A percentile compares a stretch with the other conserved stretches of the same genome.
Conservation (phyloP, 306 rosid species). For the Vigna unguiculata region DNA sequence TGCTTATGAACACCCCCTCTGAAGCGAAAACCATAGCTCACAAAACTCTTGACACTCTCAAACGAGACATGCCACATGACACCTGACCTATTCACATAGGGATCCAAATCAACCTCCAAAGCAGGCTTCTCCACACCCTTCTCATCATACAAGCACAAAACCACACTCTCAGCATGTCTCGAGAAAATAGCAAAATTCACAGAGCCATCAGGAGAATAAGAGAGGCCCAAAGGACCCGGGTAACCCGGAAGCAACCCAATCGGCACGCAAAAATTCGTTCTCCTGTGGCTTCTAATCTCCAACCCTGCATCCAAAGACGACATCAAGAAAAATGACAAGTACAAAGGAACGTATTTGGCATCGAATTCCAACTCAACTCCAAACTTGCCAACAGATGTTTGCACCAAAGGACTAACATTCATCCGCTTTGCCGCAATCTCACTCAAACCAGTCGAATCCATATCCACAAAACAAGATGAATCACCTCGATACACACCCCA, state of each 20-base stretch:
- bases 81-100: conserved; percentile 83
- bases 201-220: conserved; percentile 67
- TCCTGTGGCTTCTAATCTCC: conserved; percentile 75
- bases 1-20: conserved; percentile 48
- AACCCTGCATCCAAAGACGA: conserved; percentile 40
- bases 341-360: conserved; percentile 67
- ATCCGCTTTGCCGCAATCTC: conserved; percentile 44
- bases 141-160: conserved; percentile 79
- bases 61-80: conserved; percentile 87
- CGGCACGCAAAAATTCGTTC: conserved; percentile 76
- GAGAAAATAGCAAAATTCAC: conserved; percentile 79
- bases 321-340: conserved; percentile 75
- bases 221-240: conserved; percentile 76
- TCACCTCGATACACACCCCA: conserved; percentile 78
- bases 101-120: conserved; percentile 91
- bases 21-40: conserved; percentile 78
- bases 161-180: conserved; percentile 71
- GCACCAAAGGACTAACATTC: conserved; percentile 49
- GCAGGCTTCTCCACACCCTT: conserved; percentile 63
- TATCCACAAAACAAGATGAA: conserved; percentile 53
- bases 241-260: conserved; percentile 73
- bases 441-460: conserved; percentile 39
- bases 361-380: conserved; percentile 71
- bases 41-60: conserved; percentile 59
- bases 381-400: conserved; percentile 52